A percentile compares a stretch with the other conserved stretches of the same genome.
Evolutionary conservation across 2,329 filamentous ascomycete species (phyloP).

Genomic region (Aureobasidium vineae): DNA sequence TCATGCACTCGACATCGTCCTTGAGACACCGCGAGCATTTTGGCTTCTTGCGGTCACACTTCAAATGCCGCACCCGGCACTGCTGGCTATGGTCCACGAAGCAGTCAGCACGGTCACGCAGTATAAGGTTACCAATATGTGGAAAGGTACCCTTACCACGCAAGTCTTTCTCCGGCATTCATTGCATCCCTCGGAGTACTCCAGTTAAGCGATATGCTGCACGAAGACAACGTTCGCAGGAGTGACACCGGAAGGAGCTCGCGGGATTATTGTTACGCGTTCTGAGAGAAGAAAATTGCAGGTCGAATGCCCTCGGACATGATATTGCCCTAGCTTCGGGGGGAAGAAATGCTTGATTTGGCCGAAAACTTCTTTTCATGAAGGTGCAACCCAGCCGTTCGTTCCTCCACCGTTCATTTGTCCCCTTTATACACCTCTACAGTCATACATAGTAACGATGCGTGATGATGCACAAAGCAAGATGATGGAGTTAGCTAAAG

Average conservation of each 20-base stretch:
- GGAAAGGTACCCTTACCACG: not conserved
- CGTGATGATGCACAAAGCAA: not conserved
- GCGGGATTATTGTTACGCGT: not conserved
- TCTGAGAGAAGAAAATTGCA: not conserved
- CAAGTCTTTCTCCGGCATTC: constrained; percentile 2
- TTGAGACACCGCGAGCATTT: constrained; percentile 13
- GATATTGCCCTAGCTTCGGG: not conserved
- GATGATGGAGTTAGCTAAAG: not conserved
- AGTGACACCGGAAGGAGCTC: not conserved
- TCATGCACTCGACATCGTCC: constrained; percentile 8
- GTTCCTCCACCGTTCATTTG: not conserved
- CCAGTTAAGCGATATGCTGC: too few species aligned
- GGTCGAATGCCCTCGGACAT: not conserved
- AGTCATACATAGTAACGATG: not conserved
- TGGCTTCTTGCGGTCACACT: constrained; percentile 14
- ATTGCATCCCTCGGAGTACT: not conserved
- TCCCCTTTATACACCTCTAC: not conserved
- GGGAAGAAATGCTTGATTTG: not conserved
- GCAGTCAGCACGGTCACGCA: not conserved
- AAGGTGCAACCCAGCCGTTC: not conserved
- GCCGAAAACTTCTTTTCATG: not conserved
- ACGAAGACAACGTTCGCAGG: not conserved
- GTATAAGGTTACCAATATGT: not conserved
- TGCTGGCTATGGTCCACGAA: not conserved
- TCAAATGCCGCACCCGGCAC: constrained; percentile 13